phyloP scores from a whole-genome alignment of 305 asterid genomes.

The Fraxinus floribunda region DNA sequence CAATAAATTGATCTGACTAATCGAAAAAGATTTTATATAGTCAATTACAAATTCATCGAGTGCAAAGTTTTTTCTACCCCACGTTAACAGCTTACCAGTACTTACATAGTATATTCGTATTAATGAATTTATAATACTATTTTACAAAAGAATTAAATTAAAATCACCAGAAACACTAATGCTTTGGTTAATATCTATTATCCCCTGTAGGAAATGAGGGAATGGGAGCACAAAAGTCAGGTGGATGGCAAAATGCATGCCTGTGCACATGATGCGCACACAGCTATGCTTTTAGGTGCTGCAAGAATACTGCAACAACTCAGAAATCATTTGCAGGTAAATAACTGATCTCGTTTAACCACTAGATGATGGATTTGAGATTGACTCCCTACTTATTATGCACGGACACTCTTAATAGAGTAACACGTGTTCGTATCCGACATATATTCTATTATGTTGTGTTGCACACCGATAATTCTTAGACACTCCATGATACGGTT shows the following conservation, averaged over 20 bases:
- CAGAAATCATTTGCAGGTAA: conserved; percentile 34
- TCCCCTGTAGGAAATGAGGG: conserved; percentile 38
- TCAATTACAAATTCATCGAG: background rate
- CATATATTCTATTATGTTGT: background rate
- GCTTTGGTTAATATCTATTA: background rate
- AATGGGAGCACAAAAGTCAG: conserved; percentile 46
- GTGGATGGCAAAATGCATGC: conserved; percentile 59
- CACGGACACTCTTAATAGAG: too few species aligned
- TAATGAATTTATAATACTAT: too few species aligned
- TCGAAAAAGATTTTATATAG: too few species aligned
- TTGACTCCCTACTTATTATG: too few species aligned
- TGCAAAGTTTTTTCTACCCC: too few species aligned
- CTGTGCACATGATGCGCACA: conserved; percentile 56
- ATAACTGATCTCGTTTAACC: background rate
- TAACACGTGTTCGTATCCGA: too few species aligned
- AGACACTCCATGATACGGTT: too few species aligned
- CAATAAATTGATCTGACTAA: background rate
- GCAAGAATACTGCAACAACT: conserved; percentile 46
- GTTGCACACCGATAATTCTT: too few species aligned
- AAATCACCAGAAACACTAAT: background rate
- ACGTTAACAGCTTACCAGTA: too few species aligned
- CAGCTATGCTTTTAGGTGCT: conserved; percentile 60
- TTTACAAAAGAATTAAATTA: background rate
- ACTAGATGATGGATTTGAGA: background rate
- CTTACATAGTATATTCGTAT: too few species aligned